Conservation (phyloP, 176 grass and related monocot species). For the Tillandsia fasciculata region DNA sequence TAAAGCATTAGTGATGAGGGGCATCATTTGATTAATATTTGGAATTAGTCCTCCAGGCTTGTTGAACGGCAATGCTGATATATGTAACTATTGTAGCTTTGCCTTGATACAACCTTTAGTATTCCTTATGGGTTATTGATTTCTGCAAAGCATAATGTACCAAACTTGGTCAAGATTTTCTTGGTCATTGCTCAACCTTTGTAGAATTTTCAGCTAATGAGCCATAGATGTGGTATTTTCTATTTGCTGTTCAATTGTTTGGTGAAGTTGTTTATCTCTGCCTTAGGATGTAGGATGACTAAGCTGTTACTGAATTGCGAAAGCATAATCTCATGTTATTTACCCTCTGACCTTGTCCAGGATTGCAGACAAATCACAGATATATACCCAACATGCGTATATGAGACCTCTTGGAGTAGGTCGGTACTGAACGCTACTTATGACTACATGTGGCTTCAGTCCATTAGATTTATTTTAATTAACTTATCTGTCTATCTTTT, state of each 20-base stretch:
- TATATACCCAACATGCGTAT: conserved; percentile 98
- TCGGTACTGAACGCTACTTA: conserved; percentile 21
- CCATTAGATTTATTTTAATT: not conserved
- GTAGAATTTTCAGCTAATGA: not conserved
- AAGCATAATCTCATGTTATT: too few species aligned
- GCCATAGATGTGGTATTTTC: too few species aligned
- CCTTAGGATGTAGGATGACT: too few species aligned
- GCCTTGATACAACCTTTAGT: not conserved
- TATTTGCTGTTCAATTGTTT: too few species aligned
- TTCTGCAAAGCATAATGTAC: not conserved
- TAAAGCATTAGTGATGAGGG: too few species aligned
- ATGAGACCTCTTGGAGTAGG: conserved; percentile 98
- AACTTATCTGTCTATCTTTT: not conserved
- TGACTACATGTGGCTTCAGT: not conserved
- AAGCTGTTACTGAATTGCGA: too few species aligned
- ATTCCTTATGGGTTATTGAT: not conserved
- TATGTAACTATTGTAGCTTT: too few species aligned
- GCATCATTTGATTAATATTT: too few species aligned
- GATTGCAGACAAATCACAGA: conserved; percentile 96
- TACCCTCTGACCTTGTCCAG: conserved; percentile 19
- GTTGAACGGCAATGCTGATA: too few species aligned
- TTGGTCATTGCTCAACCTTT: too few species aligned
- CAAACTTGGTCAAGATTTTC: not conserved
- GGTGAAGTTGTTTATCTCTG: too few species aligned
- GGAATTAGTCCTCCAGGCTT: too few species aligned